Evolutionary conservation across 352 stramenopile genomes (phyloP), one percentile per base, ranked within the genome.

Genomic region (Pythium biforme): DNA sequence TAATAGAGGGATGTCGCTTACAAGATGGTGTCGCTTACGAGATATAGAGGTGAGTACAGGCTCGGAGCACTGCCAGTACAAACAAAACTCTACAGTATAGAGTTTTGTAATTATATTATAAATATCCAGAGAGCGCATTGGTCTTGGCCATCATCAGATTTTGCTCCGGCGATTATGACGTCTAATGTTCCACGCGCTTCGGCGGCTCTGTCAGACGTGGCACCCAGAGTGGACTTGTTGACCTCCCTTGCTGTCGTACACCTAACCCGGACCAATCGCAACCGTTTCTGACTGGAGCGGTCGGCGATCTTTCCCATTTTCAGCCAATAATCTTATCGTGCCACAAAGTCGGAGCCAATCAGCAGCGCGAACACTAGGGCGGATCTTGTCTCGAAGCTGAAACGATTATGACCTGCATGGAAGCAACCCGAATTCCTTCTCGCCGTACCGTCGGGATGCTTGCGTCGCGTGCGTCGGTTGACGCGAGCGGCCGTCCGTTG

Each of bases 321-420:
- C 31, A 47, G 17, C 51, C 51, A 58, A 58, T 58, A 19, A 19
- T 19, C 4, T 7, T 15, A 15, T 8, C 14, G 6, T 23, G 14
- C 14, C 15, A 15, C 27, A 17, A 25, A 41, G 49, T 55, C 49
- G 19, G 31, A 58, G 51, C 51, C 51, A 58, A 58, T 58, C 51
- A 47, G 51, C 7, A 11, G 9, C 34, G 51, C 49, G 49, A 55
- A 55, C 49, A 43, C 19, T 39, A 27, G 7, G 49, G 27, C 27
- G 49, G 31, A 43, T 37, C 31, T 49, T 49, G 41, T 49, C 41
- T 49, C 41, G 41, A 22, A 22, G 6, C 39, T 37, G 31, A 15
- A 46, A 46, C 17, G 39, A 49, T 49, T 49, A 49, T 49, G 41
- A 49, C 41, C 41, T 27, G 8, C 41, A 49, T 43, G 14, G 37